Evolutionary conservation across 495 filamentous ascomycete genomes (phyloP), one percentile per base, ranked within the genome.

Genomic region (Bombardia bombarda): DNA sequence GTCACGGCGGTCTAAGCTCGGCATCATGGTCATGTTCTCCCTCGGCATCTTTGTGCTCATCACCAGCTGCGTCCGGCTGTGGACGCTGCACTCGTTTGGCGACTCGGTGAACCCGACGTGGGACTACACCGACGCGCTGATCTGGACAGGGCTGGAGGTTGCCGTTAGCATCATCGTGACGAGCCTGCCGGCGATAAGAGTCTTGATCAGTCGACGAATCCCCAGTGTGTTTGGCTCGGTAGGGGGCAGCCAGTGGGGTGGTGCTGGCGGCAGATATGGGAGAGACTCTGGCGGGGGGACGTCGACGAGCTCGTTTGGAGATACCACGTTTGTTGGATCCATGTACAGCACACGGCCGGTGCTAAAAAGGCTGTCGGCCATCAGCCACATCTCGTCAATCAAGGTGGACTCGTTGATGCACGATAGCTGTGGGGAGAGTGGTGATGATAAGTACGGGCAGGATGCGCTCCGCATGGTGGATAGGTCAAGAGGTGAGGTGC

Each of bases 21-120:
- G 53, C 19, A 60, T 68, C 39, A 55, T 61, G 9, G 42, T 65
- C 45, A 72, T 72, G 65, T 72, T 72, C 49, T 58, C 55, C 24
- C 44, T 72, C 10, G 68, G 68, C 28, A 55, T 65, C 28, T 67
- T 70, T 42, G 60, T 65, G 45, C 54, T 66, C 4, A 50, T 61
- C 32, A 62, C 65, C 23, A 64, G 63, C 43, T 58, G 63, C 18
- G 43, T 62, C 28, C 56, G 65, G 26, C 53, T 66, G 16, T 40
- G 56, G 50, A 51, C 62, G 8, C 49, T 68, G 4, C 50, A 59
- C 28, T 34, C 30, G 31, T 65, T 66, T 35, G 63, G 56, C 17
- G 54, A 47, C 13, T 58, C 61, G 9, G 45, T 49, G 2, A 68
- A 68, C 35, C 52, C 65, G 16, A 65, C 61, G 33, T 62, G 63